These are phyloP conservation scores for Suillus weaverae DNA, from an alignment of 768 basidiomycete genomes.

Conservation along the genomic window DNA sequence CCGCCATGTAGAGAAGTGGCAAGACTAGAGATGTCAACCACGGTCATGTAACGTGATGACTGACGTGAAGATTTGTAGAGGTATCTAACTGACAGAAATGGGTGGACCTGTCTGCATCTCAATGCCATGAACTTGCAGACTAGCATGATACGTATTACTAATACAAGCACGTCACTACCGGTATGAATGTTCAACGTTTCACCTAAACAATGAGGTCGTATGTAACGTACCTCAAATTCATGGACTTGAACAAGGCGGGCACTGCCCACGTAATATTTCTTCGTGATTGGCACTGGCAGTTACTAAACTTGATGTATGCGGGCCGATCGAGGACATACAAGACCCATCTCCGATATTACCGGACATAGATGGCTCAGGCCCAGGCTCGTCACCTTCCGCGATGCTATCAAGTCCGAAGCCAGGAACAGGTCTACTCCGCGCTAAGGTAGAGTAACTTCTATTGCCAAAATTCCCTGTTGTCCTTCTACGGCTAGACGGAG, in stretches of 20 bases:
- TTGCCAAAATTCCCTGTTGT: not conserved
- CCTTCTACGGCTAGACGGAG: not conserved
- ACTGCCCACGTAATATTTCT: not conserved
- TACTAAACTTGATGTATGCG: not conserved
- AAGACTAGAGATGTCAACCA: not conserved
- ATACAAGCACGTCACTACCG: not conserved
- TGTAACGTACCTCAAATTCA: not conserved
- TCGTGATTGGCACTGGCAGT: too few species aligned
- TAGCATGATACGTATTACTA: not conserved
- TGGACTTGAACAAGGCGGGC: not conserved
- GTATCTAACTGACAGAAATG: not conserved
- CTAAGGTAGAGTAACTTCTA: not conserved
- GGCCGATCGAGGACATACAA: too few species aligned
- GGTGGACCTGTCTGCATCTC: not conserved
- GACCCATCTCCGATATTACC: not conserved
- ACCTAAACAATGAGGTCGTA: too few species aligned
- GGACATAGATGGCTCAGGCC: not conserved
- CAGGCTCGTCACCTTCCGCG: slow-evolving; percentile 1
- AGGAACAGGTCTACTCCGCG: not conserved
- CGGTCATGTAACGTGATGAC: not conserved
- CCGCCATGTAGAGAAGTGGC: not conserved
- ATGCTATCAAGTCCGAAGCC: not conserved
- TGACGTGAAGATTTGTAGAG: not conserved
- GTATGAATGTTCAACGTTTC: not conserved
- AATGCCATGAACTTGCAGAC: too few species aligned